phyloP scores from a whole-genome alignment of 129 eudicot genomes.

The Calendula officinalis region DNA sequence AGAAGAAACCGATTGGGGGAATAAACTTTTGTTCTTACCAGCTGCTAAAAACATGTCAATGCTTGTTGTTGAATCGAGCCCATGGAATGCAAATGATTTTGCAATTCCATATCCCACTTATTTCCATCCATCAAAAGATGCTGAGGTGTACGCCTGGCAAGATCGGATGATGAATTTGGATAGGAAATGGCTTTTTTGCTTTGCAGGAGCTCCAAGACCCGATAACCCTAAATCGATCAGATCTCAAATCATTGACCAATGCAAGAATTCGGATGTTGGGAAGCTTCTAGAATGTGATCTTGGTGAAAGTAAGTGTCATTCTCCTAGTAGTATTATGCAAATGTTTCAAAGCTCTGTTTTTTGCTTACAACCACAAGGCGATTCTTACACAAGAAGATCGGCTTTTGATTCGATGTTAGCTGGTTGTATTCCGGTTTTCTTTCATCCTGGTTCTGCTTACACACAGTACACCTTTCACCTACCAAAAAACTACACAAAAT shows the following conservation, averaged over 20 bases:
- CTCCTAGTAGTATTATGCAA: conserved; percentile 45
- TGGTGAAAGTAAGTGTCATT: conserved; percentile 32
- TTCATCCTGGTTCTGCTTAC: conserved; percentile 56
- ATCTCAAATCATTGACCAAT: conserved; percentile 42
- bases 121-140: conserved; percentile 43
- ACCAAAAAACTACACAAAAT: conserved; percentile 42
- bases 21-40: conserved; percentile 42
- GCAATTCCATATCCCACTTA: conserved; percentile 58
- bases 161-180: conserved; percentile 25
- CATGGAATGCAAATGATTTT: conserved; percentile 33
- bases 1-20: conserved; percentile 43
- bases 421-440: conserved; percentile 64
- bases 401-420: conserved; percentile 60
- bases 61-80: conserved; percentile 47
- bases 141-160: conserved; percentile 46
- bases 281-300: conserved; percentile 40
- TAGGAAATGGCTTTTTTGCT: conserved; percentile 41
- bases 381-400: conserved; percentile 51
- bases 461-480: conserved; percentile 53
- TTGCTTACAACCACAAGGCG: conserved; percentile 64
- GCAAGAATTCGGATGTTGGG: conserved; percentile 38
- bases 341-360: conserved; percentile 46
- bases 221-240: conserved; percentile 42
- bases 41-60: conserved; percentile 53
- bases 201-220: conserved; percentile 55